Conservation (phyloP, 2,329 filamentous ascomycete species). For the Massarina eburnea region DNA sequence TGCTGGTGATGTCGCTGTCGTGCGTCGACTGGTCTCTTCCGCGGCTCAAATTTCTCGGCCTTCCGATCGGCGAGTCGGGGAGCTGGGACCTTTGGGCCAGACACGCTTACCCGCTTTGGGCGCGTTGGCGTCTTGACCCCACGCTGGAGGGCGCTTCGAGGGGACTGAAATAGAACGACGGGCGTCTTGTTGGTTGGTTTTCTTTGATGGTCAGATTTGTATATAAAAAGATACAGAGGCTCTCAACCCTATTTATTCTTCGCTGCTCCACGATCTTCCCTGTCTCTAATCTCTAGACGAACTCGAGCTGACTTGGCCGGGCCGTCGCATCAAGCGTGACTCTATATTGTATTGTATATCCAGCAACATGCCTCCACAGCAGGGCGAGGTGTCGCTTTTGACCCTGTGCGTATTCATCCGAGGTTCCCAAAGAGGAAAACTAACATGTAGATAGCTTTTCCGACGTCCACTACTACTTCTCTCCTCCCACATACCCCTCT, state of each 20-base stretch:
- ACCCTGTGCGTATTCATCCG: slow-evolving; percentile 47
- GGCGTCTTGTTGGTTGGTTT: neutral
- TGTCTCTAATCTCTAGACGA: too few relatives aligned
- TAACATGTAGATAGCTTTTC: slow-evolving; percentile 60
- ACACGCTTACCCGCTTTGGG: slow-evolving; percentile 3
- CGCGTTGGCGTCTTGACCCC: slow-evolving; percentile 12
- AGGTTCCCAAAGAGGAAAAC: neutral
- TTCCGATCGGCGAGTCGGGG: slow-evolving; percentile 17
- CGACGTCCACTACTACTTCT: slow-evolving; percentile 79
- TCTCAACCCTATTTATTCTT: too few relatives aligned
- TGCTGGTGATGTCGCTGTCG: neutral
- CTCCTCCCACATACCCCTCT: slow-evolving; percentile 65
- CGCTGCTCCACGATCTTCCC: too few relatives aligned
- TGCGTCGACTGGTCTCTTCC: slow-evolving; percentile 1
- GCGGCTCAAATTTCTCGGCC: slow-evolving; percentile 28
- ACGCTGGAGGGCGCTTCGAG: slow-evolving; percentile 36
- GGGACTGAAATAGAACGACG: slow-evolving; percentile 36
- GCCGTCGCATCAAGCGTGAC: too few relatives aligned
- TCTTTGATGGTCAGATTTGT: neutral
- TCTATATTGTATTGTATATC: neutral
- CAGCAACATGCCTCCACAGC: slow-evolving; percentile 48
- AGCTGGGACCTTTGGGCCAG: slow-evolving; percentile 17
- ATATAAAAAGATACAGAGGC: neutral
- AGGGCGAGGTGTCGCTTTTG: slow-evolving; percentile 50
- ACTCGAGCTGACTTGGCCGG: too few relatives aligned